Conservation (phyloP, 495 filamentous ascomycete genomes). For the Penicillium diatomitis region DNA sequence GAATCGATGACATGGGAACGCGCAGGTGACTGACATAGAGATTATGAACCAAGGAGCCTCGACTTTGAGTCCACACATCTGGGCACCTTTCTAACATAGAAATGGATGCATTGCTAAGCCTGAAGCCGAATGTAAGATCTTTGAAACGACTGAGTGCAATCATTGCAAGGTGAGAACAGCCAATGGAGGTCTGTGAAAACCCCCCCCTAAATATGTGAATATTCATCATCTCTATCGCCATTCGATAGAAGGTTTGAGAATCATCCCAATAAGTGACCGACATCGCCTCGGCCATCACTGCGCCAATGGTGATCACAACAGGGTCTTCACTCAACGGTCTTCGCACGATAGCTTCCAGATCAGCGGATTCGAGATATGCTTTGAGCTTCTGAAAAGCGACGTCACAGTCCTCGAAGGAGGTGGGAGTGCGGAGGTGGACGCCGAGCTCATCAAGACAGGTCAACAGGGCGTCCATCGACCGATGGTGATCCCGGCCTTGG, state of each 20-base stretch:
- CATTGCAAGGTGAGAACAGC: slow-evolving; percentile 64
- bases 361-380: slow-evolving; percentile 47
- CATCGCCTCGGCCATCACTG: slow-evolving; percentile 67
- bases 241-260: slow-evolving; percentile 63
- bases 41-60: slow-evolving; percentile 62
- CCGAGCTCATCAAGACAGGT: slow-evolving; percentile 59
- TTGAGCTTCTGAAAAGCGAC: slow-evolving; percentile 53
- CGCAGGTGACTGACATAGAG: slow-evolving; percentile 69
- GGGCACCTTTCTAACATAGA: slow-evolving; percentile 56
- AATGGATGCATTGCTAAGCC: slow-evolving; percentile 54
- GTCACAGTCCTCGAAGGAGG: slow-evolving; percentile 69
- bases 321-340: slow-evolving; percentile 44
- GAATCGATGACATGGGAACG: slow-evolving; percentile 48
- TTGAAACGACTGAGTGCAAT: slow-evolving; percentile 66
- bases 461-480: slow-evolving; percentile 59
- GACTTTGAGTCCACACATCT: slow-evolving; percentile 60
- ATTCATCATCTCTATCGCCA: slow-evolving; percentile 61
- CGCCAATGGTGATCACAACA: slow-evolving; percentile 54
- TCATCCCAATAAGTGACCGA: slow-evolving; percentile 81
- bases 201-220: slow-evolving; percentile 55
- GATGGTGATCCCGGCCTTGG: slow-evolving; percentile 58
- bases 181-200: slow-evolving; percentile 68
- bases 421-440: slow-evolving; percentile 51
- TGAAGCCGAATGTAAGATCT: slow-evolving; percentile 57
- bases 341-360: slow-evolving; percentile 44